Base-by-base conservation (phyloP, 148 eudicot species). In the Chenopodium album region DNA sequence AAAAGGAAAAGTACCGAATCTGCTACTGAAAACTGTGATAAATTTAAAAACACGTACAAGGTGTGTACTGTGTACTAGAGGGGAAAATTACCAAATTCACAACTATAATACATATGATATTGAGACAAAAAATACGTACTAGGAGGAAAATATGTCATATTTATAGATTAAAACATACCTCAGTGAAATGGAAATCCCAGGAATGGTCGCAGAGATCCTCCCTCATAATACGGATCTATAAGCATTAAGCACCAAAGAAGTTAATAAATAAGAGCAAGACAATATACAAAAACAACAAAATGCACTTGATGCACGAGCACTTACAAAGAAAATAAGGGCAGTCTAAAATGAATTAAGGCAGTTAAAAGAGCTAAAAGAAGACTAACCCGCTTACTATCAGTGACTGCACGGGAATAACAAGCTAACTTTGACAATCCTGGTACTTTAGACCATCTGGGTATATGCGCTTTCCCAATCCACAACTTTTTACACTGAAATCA, bases 381-480 rank as follows among this genome's bases (percentile, higher is more conserved):
- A 85, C 92, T 84, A 77, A 93, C 97, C 64, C 98, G 89, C 70
- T 87, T 90, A 34, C 94, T 88, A 76, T 95, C 97, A 84, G 76
- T 82, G 60, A 92, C 64, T 7, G 97, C 89, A 76, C 87, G 85
- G 10, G 92, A 91, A 85, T 91, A 89, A 82, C 87, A 78, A 22
- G 88, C 82, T 84, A 92, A 65, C 86, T 91, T 91, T n/a, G 97
- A 85, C 69, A 95, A 62, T 52, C 96, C 96, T 2, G 82, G 87
- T 69, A 84, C 81, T 79, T 80, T 84, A 13, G 93, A 84, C 64
- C 87, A 81, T 50, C 91, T 89, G 75, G 98, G 98, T 84, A 95
- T 87, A 80, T 94, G 98, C 74, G 97, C 95, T 87, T 94, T 94
- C 56, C 92, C 95, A 22, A 80, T 82, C 97, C 94, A 92, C 84